Evolutionary conservation across 306 rosid genomes (phyloP).

Genomic region (Cercis canadensis): DNA sequence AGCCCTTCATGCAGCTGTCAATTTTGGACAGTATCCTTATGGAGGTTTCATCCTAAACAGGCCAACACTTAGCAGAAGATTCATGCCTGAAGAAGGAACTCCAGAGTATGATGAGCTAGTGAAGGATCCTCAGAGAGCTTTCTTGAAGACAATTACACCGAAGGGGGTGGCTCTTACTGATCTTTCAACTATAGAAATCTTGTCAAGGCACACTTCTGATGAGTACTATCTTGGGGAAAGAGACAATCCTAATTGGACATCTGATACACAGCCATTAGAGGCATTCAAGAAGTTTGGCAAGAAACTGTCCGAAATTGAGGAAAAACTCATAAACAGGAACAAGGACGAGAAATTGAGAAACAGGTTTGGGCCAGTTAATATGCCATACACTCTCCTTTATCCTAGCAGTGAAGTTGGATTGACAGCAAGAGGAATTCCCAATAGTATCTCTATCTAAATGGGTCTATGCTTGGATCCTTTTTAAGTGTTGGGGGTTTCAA

Average conservation of each 20-base stretch:
- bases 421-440: conserved; percentile 71
- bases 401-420: conserved; percentile 65
- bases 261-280: conserved; percentile 25
- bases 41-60: conserved; percentile 71
- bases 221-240: conserved; percentile 60
- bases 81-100: conserved; percentile 60
- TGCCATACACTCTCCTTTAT: conserved; percentile 70
- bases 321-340: conserved; percentile 17
- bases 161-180: conserved; percentile 54
- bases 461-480: not conserved
- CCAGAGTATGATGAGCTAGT: conserved; percentile 52
- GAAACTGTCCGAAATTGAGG: conserved; percentile 33
- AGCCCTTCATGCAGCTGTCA: conserved; percentile 73
- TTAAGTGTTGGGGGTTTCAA: not conserved
- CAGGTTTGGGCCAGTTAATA: conserved; percentile 43
- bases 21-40: conserved; percentile 68
- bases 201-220: conserved; percentile 73
- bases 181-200: conserved; percentile 57
- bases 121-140: conserved; percentile 49
- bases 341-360: conserved; percentile 26
- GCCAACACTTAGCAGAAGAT: conserved; percentile 57
- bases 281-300: conserved; percentile 41
- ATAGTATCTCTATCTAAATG: conserved; percentile 59
- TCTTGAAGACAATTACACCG: conserved; percentile 61
- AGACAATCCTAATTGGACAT: conserved; percentile 41